A percentile compares a stretch with the other conserved stretches of the same genome.
These are phyloP conservation scores for Cutaneotrichosporon sp. DNA, from an alignment of 1,284 basidiomycete genomes.

Conservation along the genomic window DNA sequence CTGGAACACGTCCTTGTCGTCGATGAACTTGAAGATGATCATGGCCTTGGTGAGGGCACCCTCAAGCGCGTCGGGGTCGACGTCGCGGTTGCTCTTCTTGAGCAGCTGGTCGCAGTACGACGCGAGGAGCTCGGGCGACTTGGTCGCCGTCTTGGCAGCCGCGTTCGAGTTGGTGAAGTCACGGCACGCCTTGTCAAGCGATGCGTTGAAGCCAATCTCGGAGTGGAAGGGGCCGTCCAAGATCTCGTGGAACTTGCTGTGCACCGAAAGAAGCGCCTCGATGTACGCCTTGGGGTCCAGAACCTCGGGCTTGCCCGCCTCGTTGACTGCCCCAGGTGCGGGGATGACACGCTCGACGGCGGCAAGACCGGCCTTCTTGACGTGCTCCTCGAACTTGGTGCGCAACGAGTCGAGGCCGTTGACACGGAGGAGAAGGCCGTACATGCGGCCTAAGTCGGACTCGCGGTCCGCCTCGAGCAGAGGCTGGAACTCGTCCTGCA, in stretches of 20 bases:
- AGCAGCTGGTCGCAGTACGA: conserved; percentile 90
- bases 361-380: conserved; percentile 82
- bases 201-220: conserved; percentile 93
- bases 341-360: conserved; percentile 74
- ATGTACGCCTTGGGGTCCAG: conserved; percentile 89
- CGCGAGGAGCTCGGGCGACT: conserved; percentile 91
- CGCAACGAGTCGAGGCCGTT: conserved; percentile 90
- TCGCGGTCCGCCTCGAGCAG: conserved; percentile 91
- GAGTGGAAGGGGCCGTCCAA: conserved; percentile 88
- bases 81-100: conserved; percentile 89
- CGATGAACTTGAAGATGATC: conserved; percentile 98
- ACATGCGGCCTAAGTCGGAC: conserved; percentile 93
- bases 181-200: conserved; percentile 91
- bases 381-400: conserved; percentile 91
- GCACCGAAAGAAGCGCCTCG: conserved; percentile 86
- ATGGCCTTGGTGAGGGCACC: conserved; percentile 87
- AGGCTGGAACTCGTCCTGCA: conserved; percentile 94
- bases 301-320: conserved; percentile 62
- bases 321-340: conserved; percentile 62
- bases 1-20: conserved; percentile 99
- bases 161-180: conserved; percentile 96
- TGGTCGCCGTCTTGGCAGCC: conserved; percentile 82
- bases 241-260: conserved; percentile 88
- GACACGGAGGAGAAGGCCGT: conserved; percentile 85
- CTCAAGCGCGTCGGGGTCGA: conserved; percentile 91